Conservation (phyloP, 164 flowering plant species). For the Vitis vinifera region DNA sequence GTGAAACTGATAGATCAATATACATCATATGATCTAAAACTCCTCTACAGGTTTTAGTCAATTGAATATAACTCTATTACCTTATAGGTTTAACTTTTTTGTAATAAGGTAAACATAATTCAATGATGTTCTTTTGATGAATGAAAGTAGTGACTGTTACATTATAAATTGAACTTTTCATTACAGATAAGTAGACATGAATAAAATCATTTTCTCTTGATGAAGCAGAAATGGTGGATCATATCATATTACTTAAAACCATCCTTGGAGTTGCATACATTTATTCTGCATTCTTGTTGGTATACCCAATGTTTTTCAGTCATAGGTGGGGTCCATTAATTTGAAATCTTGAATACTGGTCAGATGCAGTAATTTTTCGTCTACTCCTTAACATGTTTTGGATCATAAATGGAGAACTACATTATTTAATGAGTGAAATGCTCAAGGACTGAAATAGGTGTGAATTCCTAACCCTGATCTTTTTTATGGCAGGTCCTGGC, state of each 20-base stretch:
- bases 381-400: neutral
- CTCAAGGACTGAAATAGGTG: neutral
- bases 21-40: neutral
- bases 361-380: neutral
- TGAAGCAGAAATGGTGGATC: too few species aligned
- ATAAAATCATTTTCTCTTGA: too few species aligned
- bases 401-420: neutral
- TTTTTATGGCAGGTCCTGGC: conserved; percentile 75
- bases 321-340: neutral
- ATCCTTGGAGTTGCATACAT: too few species aligned
- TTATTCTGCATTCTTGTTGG: too few species aligned
- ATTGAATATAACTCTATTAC: neutral
- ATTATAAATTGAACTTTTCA: too few species aligned
- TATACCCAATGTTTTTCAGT: too few species aligned
- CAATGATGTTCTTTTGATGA: neutral
- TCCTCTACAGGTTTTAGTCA: neutral
- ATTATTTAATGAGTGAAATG: neutral
- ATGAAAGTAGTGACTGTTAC: neutral
- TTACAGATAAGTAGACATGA: too few species aligned
- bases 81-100: neutral
- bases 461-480: neutral
- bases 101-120: too few species aligned
- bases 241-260: too few species aligned
- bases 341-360: neutral
- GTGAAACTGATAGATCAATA: too few species aligned